Evolutionary conservation across 352 stramenopile genomes (phyloP).

Genomic region (Pseudoperonospora humuli): DNA sequence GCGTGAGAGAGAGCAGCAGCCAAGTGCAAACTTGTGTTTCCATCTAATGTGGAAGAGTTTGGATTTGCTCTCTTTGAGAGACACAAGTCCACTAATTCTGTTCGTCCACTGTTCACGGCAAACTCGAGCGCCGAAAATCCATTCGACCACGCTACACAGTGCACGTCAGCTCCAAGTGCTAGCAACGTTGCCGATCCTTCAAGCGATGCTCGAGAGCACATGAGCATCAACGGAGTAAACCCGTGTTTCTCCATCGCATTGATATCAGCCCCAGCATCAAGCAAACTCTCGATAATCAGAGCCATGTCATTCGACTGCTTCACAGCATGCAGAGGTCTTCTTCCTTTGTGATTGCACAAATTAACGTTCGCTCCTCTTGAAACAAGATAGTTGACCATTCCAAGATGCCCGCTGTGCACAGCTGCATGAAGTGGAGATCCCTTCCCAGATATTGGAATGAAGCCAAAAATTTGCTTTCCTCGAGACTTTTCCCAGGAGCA

Average conservation of each 20-base stretch:
- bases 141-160: slow-evolving; percentile 62
- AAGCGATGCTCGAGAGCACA: slow-evolving; percentile 48
- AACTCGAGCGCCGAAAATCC: slow-evolving; percentile 66
- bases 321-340: slow-evolving; percentile 61
- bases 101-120: slow-evolving; percentile 29
- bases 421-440: slow-evolving; percentile 60
- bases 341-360: slow-evolving; percentile 46
- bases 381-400: slow-evolving; percentile 63
- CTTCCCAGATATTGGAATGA: slow-evolving; percentile 47
- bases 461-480: slow-evolving; percentile 65
- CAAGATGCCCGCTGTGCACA: slow-evolving; percentile 40
- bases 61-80: slow-evolving; percentile 59
- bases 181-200: slow-evolving; percentile 68
- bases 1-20: slow-evolving; percentile 33
- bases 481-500: slow-evolving; percentile 65
- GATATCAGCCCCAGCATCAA: slow-evolving; percentile 47
- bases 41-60: slow-evolving; percentile 52
- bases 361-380: slow-evolving; percentile 42
- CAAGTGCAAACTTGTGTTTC: slow-evolving; percentile 67
- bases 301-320: slow-evolving; percentile 46
- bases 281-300: slow-evolving; percentile 53
- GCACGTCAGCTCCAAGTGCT: slow-evolving; percentile 58
- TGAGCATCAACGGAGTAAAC: slow-evolving; percentile 72
- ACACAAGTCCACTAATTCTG: slow-evolving; percentile 57
- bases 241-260: slow-evolving; percentile 56